These are phyloP conservation scores for Sesbania bispinosa DNA, from an alignment of 306 rosid genomes.

Conservation along the genomic window DNA sequence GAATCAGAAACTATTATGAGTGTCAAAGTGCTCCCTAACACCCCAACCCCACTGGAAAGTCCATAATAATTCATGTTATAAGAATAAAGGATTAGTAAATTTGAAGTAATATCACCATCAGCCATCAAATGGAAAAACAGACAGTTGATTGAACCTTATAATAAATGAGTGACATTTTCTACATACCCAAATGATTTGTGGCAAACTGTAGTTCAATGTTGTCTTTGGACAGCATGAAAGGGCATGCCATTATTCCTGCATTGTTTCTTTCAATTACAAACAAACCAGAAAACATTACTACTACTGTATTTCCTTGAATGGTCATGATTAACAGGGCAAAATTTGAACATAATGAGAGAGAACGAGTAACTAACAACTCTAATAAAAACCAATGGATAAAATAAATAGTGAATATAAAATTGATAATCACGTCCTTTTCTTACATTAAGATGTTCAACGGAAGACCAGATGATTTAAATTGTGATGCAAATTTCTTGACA, in stretches of 20 bases:
- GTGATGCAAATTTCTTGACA: conserved; percentile 63
- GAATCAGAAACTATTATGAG: background rate
- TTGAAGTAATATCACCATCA: background rate
- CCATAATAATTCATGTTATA: background rate
- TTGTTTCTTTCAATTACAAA: conserved; percentile 63
- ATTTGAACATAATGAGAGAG: too few species aligned
- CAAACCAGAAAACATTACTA: conserved; percentile 22
- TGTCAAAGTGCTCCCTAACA: background rate
- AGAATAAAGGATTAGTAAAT: background rate
- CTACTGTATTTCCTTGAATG: background rate
- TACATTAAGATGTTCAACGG: conserved; percentile 83
- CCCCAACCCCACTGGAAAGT: background rate
- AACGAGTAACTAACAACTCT: background rate
- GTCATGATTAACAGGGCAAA: background rate
- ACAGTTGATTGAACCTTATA: background rate
- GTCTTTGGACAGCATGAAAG: conserved; percentile 68
- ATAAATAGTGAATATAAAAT: background rate
- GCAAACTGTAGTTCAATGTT: conserved; percentile 85
- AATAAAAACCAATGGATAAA: background rate
- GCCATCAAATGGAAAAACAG: background rate
- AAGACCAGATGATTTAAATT: conserved; percentile 46
- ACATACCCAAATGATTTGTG: conserved; percentile 71
- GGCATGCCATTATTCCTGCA: conserved; percentile 77
- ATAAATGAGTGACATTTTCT: background rate
- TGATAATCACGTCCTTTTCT: conserved; percentile 19